Percentiles rank a stretch among this genome's conserved stretches.
phyloP scores from a whole-genome alignment of 257 asterid genomes.

The Ligustrum vulgare region DNA sequence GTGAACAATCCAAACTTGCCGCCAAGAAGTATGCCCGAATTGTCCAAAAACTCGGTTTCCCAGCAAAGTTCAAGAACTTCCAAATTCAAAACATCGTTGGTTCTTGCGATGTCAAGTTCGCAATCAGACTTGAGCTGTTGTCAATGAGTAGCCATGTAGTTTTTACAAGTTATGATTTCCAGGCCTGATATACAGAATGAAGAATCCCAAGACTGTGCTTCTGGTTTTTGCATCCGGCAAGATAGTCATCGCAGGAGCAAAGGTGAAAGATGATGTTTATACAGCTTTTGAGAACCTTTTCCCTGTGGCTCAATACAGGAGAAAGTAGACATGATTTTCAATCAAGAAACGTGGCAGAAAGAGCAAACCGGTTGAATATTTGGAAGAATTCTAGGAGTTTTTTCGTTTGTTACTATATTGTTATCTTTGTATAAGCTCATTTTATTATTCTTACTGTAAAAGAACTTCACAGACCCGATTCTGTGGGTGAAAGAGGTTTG shows the following conservation, averaged over 20 bases:
- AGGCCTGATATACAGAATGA: constrained; percentile 29
- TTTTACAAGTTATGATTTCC: constrained; percentile 21
- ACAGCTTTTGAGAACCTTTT: constrained; percentile 14
- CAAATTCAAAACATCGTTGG: constrained; percentile 19
- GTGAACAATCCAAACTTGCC: background rate
- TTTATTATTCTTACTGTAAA: no score
- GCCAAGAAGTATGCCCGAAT: constrained; percentile 15
- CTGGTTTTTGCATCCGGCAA: constrained; percentile 28
- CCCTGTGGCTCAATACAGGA: background rate
- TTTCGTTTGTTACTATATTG: no score
- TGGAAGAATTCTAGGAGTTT: no score
- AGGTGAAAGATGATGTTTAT: constrained; percentile 13
- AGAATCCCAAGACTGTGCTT: constrained; percentile 6
- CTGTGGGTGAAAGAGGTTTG: no score
- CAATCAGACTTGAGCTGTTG: constrained; percentile 19
- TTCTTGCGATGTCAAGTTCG: constrained; percentile 17
- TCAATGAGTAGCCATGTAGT: background rate
- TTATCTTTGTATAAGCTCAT: no score
- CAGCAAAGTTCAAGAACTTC: constrained; percentile 2
- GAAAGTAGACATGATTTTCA: no score
- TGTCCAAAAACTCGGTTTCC: constrained; percentile 13
- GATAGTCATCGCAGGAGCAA: constrained; percentile 27
- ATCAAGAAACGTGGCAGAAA: no score
- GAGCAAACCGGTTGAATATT: no score
- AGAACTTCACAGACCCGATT: no score